Percentiles rank a stretch among this genome's conserved stretches.
These are phyloP conservation scores for Echria macrotheca DNA, from an alignment of 495 filamentous ascomycete species.

Conservation along the genomic window DNA sequence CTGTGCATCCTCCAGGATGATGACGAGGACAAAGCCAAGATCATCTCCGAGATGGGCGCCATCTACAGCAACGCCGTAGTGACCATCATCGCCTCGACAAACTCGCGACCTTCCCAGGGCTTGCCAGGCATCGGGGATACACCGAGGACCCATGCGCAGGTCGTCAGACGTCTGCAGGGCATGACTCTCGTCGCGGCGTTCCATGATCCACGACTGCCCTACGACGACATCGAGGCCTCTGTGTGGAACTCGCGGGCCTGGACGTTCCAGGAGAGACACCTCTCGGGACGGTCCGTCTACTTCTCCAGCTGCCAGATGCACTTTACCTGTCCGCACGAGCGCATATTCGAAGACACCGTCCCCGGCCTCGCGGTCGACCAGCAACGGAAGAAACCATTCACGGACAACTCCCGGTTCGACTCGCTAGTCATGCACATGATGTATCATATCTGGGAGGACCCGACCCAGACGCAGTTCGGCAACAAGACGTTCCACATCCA, in stretches of 20 bases:
- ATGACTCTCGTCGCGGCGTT: constrained; percentile 55
- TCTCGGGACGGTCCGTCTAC: constrained; percentile 18
- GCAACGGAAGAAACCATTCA: neutral
- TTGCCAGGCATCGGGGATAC: constrained; percentile 11
- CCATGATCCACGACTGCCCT: constrained; percentile 50
- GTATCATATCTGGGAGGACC: constrained; percentile 8
- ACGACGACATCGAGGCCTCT: constrained; percentile 7
- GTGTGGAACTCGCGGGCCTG: constrained; percentile 24
- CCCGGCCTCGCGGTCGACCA: constrained; percentile 4
- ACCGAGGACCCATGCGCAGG: constrained; percentile 5
- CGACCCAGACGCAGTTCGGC: constrained; percentile 7
- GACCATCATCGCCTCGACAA: constrained; percentile 20
- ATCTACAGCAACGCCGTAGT: constrained; percentile 20
- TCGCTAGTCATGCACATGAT: neutral
- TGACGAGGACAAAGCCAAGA: constrained; percentile 9
- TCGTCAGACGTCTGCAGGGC: constrained; percentile 39
- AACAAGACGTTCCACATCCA: constrained; percentile 14
- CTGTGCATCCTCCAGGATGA: constrained; percentile 27
- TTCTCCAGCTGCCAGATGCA: constrained; percentile 19
- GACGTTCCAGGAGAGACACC: constrained; percentile 21
- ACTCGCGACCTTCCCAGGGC: constrained; percentile 7
- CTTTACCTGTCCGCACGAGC: constrained; percentile 18
- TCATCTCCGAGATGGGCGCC: constrained; percentile 15
- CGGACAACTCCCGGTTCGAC: constrained; percentile 1
- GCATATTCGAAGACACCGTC: constrained; percentile 17